These are phyloP conservation scores for Phoma herbarum DNA, from an alignment of 2,329 filamentous ascomycete species.

Conservation along the genomic window DNA sequence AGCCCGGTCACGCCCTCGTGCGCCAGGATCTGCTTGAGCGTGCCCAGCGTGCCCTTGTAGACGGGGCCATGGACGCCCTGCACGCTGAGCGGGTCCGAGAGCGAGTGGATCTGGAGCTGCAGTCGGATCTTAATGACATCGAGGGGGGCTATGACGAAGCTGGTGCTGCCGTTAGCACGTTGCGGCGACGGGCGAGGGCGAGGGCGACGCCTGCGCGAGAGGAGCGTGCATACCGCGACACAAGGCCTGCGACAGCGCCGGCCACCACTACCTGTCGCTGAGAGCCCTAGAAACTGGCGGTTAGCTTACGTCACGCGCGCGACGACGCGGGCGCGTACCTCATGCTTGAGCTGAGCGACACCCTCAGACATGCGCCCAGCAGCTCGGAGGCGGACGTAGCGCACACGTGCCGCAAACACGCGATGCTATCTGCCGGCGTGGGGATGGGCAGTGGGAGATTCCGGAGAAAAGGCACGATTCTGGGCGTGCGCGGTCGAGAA, in stretches of 20 bases:
- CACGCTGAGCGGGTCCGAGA: conserved; percentile 74
- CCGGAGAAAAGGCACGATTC: conserved; percentile 25
- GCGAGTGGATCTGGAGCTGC: conserved; percentile 88
- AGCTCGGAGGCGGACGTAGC: conserved; percentile 28
- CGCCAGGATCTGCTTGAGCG: conserved; percentile 76
- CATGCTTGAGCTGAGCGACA: conserved; percentile 73
- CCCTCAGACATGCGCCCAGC: conserved; percentile 69
- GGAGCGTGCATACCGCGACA: conserved; percentile 72
- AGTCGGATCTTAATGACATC: conserved; percentile 98
- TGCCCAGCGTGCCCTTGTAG: conserved; percentile 80
- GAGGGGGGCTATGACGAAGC: conserved; percentile 92
- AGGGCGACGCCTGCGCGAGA: background rate
- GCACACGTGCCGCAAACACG: conserved; percentile 30
- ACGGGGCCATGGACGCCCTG: conserved; percentile 56
- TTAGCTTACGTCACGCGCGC: conserved; percentile 23
- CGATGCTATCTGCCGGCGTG: conserved; percentile 26
- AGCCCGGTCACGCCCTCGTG: conserved; percentile 85
- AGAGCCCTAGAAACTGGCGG: conserved; percentile 62
- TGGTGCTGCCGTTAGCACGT: conserved; percentile 47
- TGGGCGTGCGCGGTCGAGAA: conserved; percentile 20
- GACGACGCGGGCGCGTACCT: conserved; percentile 56
- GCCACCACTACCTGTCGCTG: conserved; percentile 71
- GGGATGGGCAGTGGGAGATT: conserved; percentile 22
- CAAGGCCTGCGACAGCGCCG: conserved; percentile 78
- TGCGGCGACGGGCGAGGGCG: background rate